Base-by-base conservation (phyloP, 345 rosid genomes). In the Eucalyptus guilfoylei region DNA sequence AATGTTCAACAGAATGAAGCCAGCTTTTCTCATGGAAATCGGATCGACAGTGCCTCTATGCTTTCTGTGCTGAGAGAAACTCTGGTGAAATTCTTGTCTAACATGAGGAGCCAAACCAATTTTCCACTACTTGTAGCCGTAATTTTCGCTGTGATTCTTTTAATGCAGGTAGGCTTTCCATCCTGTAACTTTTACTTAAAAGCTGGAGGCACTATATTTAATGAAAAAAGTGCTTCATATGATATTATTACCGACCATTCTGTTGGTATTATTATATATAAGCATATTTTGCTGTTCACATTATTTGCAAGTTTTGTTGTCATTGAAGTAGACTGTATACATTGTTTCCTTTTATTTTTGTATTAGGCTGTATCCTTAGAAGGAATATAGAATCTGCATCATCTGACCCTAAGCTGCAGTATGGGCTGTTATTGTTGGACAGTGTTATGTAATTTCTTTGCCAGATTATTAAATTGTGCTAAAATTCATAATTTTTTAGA, bases 161-260 rank as follows among this genome's bases (percentile, higher is more conserved):
- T 95, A 91, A 95, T 98, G 98, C 99, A 98, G 98, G 98, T 98
- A 93, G n/a, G 89, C 17, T 37, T 86, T 50, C 64, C 69, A 52
- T 15, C 60, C 58, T 34, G 19, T 49, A 17, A 34, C 42, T 30
- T 85, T 14, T 69, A 48, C 9, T 76, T 48, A 16, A 26, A 55
- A 64, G 40, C 49, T 69, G 49, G n/a, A 30, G 28, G 49, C 45
- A 49, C 24, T 21, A 30, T 62, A 47, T 55, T 47, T 88, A 49
- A 45, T 67, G 67, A 88, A 23, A 49, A 26, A 67, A n/a, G 30
- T 88, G 28, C 50, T 47, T 47, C 21, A 60, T 48, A 88, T 34
- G 89, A 49, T 37, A 88, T 48, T 26, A 14, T 44, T 88, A 37
- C 32, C 0, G 15, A 37, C 28, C 83, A 76, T 76, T 76, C 45